Evolutionary conservation across 2,329 filamentous ascomycete species (phyloP), one percentile per base, ranked within the genome.

Genomic region (Fusarium odoratissimum): DNA sequence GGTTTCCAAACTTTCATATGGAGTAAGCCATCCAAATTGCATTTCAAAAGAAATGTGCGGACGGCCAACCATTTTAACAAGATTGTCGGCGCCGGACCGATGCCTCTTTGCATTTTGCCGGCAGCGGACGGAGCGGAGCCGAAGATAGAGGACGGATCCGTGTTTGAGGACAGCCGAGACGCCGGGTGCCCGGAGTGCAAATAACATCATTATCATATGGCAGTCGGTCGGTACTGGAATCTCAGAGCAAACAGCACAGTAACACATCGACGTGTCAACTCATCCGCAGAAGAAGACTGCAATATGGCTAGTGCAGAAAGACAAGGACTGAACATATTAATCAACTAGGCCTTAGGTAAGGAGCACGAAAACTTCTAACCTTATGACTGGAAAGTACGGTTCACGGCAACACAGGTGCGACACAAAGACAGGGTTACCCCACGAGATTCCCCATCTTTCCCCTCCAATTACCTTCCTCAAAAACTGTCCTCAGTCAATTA

Each of bases 351-450:
- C n/a, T 23, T 51, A 10, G 21, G 7, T 17, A 31, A n/a, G 21
- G 16, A 14, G 48, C 30, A 35, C 25, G n/a, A 25, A 25, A 19
- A 19, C 17, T 19, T 14, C 9, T 19, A 21, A 10, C n/a, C 17
- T 19, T 33, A 23, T 51, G 16, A 51, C 33, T 35, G 41, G 31
- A 19, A 23, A 60, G 35, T 41, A 37, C 42, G 19, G 42, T n/a
- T 59, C 28, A 59, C 12, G 28, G 10, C 62, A 60, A 38, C 33
- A 60, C 30, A 35, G 37, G n/a, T 48, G 19, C 45, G 45, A 25
- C 25, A 45, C 19, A 45, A 16, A 19, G 48, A 67, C 71, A 74
- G 55, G 67, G 67, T 66, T 74, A 67, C 71, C 73, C 73, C 73
- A 49, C 64, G 64, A 48, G 56, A 67, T 62, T 61, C 61, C 40